Evolutionary conservation across 2,329 filamentous ascomycete genomes (phyloP), one percentile per base, ranked within the genome.

Genomic region (Salinomyces thailandicus): DNA sequence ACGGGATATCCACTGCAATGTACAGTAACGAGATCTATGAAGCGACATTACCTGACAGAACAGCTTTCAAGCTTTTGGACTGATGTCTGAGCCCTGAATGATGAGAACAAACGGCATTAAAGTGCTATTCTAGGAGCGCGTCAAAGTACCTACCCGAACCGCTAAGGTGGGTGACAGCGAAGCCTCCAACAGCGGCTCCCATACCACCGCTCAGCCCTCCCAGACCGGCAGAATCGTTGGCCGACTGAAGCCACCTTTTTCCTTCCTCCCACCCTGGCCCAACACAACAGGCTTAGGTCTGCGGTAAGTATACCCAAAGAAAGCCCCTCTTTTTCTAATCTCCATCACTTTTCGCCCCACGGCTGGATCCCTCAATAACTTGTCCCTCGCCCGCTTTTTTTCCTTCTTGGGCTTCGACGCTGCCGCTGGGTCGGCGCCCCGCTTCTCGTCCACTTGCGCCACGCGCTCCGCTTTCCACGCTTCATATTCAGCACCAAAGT

Each of bases 231-330:
- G 35, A 45, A 52, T 47, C 18, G 46, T 52, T 37, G 49, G 46
- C 45, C 49, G 43, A 17, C 18, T 32, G 20, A 36, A 37, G 18
- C 33, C 39, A 14, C 35, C 36, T 35, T 43, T 41, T 22, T 28
- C 31, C 22, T 38, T 44, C 32, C 31, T 34, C 14, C 38, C 38
- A 30, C 26, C 33, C 17, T 39, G 37, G n/a, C 37, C 41, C 39
- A 51, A 34, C 30, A 42, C 38, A 36, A 55, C 27, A 5, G 44
- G 37, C 48, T 48, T 53, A 26, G 54, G 54, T 43, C 54, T 46
- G n/a, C 77, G 73, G 68, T 91, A 96, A 2, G 82, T 85, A 57
- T 98, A 98, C 1, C 89, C 89, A 43, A 93, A 62, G 59, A 96
- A 96, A 0, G 85, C 86, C 17, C 75, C 81, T 55, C 72, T 73